Evolutionary conservation across 2,329 filamentous ascomycete species (phyloP).

Genomic region (Aspergillus sp.): DNA sequence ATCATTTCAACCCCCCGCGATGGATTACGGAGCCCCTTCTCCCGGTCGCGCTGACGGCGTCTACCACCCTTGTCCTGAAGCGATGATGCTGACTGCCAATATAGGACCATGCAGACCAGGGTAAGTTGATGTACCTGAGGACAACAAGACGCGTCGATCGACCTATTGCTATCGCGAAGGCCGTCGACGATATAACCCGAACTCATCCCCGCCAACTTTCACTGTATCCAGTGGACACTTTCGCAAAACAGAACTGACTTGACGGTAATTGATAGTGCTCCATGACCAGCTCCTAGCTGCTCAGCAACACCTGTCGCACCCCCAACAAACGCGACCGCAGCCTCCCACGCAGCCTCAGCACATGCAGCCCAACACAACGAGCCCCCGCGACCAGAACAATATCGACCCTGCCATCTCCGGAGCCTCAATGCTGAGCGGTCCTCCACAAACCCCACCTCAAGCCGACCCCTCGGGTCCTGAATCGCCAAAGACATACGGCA

Average conservation of each 20-base stretch:
- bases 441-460: slow-evolving; percentile 27
- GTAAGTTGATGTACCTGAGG: slow-evolving; percentile 36
- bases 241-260: slow-evolving; percentile 9
- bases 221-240: too few species aligned
- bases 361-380: slow-evolving; percentile 34
- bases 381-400: slow-evolving; percentile 48
- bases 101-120: slow-evolving; percentile 42
- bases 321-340: slow-evolving; percentile 34
- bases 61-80: neutral
- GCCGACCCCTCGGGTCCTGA: slow-evolving; percentile 35
- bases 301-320: slow-evolving; percentile 42
- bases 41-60: slow-evolving; percentile 7
- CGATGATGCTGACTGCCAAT: slow-evolving; percentile 4
- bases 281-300: slow-evolving; percentile 58
- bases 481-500: slow-evolving; percentile 65
- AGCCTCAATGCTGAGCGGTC: slow-evolving; percentile 42
- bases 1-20: neutral
- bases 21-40: neutral
- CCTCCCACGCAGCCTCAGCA: slow-evolving; percentile 38
- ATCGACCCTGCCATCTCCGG: slow-evolving; percentile 57
- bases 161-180: neutral
- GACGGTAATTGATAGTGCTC: slow-evolving; percentile 43
- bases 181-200: neutral
- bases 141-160: neutral
- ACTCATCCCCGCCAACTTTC: neutral